These are phyloP conservation scores for Amylostereum areolatum DNA, from an alignment of 1,284 basidiomycete genomes.

Conservation along the genomic window DNA sequence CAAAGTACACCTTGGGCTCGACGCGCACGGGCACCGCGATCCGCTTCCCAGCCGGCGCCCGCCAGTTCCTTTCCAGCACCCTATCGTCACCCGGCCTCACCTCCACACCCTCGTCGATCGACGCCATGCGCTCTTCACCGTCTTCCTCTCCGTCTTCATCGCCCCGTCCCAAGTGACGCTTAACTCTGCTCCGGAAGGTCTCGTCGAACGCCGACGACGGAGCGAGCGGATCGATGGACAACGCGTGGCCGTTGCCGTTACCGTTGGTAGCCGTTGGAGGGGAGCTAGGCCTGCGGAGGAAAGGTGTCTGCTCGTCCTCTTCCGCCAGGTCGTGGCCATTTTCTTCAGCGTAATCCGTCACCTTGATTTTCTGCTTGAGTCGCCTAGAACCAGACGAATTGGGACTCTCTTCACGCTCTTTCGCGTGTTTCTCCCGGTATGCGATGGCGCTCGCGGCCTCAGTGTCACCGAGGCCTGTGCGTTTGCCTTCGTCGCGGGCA, in stretches of 20 bases:
- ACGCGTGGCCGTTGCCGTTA: neutral
- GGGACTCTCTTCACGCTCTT: neutral
- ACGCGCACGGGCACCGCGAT: conserved; percentile 91
- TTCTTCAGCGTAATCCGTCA: neutral
- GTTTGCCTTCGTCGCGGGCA: conserved; percentile 73
- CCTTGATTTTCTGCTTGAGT: neutral
- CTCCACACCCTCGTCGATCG: conserved; percentile 32
- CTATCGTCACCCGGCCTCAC: conserved; percentile 40
- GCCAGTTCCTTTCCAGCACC: conserved; percentile 68
- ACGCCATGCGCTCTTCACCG: conserved; percentile 36
- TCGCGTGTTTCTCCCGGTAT: conserved; percentile 65
- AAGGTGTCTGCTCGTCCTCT: conserved; percentile 27
- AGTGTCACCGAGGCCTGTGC: conserved; percentile 66
- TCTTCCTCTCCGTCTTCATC: conserved; percentile 20
- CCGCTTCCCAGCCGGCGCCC: conserved; percentile 81
- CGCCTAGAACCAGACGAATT: neutral
- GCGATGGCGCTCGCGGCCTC: conserved; percentile 78
- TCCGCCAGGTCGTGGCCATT: conserved; percentile 24
- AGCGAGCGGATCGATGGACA: neutral
- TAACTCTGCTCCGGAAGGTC: neutral
- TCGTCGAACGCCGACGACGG: neutral
- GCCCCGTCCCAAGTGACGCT: neutral
- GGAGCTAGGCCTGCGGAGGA: too few species aligned
- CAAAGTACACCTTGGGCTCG: conserved; percentile 98
- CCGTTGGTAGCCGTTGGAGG: neutral